Evolutionary conservation across 805 yeast species (phyloP).

Genomic region (Yarrowia divulgata): DNA sequence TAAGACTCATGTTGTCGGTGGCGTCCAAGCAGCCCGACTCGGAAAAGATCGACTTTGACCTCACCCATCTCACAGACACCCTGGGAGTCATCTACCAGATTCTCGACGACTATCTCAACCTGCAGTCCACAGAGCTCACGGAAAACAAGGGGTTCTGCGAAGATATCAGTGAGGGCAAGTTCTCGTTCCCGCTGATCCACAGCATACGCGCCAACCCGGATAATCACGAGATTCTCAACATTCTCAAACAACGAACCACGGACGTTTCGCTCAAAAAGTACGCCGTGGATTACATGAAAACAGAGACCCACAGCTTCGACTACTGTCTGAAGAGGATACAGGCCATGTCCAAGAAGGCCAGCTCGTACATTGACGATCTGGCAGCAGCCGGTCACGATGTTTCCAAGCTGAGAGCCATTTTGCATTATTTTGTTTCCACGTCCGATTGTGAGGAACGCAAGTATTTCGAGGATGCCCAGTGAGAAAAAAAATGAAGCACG

Average conservation of each 20-base stretch:
- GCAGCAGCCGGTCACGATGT: slow-evolving; percentile 36
- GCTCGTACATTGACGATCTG: slow-evolving; percentile 42
- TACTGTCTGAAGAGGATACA: slow-evolving; percentile 51
- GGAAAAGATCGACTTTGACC: slow-evolving; percentile 42
- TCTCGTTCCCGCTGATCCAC: slow-evolving; percentile 85
- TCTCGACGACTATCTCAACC: slow-evolving; percentile 81
- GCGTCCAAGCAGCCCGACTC: slow-evolving; percentile 41
- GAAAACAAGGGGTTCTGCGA: slow-evolving; percentile 80
- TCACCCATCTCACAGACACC: slow-evolving; percentile 71
- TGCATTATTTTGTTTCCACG: slow-evolving; percentile 41
- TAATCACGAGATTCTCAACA: slow-evolving; percentile 56
- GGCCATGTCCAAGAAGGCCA: slow-evolving; percentile 47
- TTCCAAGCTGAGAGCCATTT: slow-evolving; percentile 41
- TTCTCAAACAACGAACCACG: slow-evolving; percentile 61
- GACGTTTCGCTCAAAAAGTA: slow-evolving; percentile 59
- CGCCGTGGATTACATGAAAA: slow-evolving; percentile 59
- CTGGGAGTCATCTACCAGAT: slow-evolving; percentile 88
- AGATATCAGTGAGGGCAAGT: slow-evolving; percentile 88
- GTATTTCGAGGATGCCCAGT: slow-evolving; percentile 13
- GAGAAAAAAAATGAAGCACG: background rate
- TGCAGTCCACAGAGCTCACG: slow-evolving; percentile 60
- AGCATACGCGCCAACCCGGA: slow-evolving; percentile 54
- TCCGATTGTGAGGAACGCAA: slow-evolving; percentile 16
- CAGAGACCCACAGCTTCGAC: slow-evolving; percentile 53
- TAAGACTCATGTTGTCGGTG: slow-evolving; percentile 62